phyloP scores from a whole-genome alignment of 805 yeast genomes.

The Scheffersomyces lignosus region DNA sequence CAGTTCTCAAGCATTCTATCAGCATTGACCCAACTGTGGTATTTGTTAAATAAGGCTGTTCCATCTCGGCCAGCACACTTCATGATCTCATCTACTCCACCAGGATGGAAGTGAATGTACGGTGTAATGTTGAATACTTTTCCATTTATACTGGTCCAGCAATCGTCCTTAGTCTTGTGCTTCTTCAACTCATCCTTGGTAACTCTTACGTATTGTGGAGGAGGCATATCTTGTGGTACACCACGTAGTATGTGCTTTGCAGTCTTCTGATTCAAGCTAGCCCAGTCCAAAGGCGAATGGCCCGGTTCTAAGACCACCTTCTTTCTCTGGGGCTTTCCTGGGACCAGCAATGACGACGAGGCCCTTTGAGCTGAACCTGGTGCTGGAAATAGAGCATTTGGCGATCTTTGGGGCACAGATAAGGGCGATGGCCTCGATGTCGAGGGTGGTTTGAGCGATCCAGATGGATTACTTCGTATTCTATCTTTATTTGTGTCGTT shows the following conservation, averaged over 20 bases:
- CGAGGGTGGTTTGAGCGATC: too few species aligned
- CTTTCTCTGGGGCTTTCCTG: slow-evolving; percentile 16
- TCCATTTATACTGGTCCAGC: slow-evolving; percentile 82
- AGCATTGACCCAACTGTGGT: slow-evolving; percentile 73
- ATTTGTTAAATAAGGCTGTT: slow-evolving; percentile 69
- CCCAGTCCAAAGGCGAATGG: slow-evolving; percentile 89
- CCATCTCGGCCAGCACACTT: slow-evolving; percentile 84
- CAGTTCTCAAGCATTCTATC: slow-evolving; percentile 81
- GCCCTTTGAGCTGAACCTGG: slow-evolving; percentile 40
- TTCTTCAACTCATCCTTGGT: slow-evolving; percentile 55
- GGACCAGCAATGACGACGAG: slow-evolving; percentile 11
- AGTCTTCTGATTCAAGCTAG: slow-evolving; percentile 47
- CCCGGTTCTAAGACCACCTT: slow-evolving; percentile 76
- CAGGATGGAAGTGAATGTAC: slow-evolving; percentile 87
- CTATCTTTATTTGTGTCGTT: too few species aligned
- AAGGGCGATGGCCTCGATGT: neutral
- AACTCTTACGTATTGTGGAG: slow-evolving; percentile 48
- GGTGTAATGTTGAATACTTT: slow-evolving; percentile 86
- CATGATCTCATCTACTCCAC: slow-evolving; percentile 79
- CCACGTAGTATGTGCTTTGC: slow-evolving; percentile 55
- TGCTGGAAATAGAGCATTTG: slow-evolving; percentile 25
- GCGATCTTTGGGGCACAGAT: neutral
- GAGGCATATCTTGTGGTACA: slow-evolving; percentile 51
- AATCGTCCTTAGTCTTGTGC: slow-evolving; percentile 65
- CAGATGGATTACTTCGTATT: too few species aligned